phyloP scores from a whole-genome alignment of 306 rosid genomes.

The Ochetophila trinervis region DNA sequence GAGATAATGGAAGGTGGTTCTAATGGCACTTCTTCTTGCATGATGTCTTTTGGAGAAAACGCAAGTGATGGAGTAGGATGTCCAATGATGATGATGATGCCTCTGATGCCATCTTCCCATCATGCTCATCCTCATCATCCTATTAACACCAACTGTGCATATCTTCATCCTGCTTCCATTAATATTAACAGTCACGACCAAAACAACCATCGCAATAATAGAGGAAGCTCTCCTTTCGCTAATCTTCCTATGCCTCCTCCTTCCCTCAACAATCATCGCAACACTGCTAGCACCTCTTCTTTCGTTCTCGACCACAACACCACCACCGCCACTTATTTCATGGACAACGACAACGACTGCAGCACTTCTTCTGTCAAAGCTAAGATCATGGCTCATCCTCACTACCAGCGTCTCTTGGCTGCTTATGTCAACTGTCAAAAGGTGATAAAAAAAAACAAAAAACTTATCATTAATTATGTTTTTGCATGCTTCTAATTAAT shows the following conservation, averaged over 20 bases:
- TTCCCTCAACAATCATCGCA: constrained; percentile 29
- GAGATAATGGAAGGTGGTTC: constrained; percentile 54
- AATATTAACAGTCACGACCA: constrained; percentile 6
- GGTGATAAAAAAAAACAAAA: constrained; percentile 36
- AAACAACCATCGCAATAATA: no score
- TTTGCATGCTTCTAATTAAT: constrained; percentile 5
- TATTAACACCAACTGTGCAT: constrained; percentile 28
- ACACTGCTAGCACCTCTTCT: constrained; percentile 31
- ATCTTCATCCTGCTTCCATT: constrained; percentile 28
- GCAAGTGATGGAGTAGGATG: constrained; percentile 42
- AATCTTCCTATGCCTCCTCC: constrained; percentile 11
- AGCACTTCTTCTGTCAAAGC: constrained; percentile 54
- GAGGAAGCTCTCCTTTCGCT: constrained; percentile 19
- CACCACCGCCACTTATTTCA: constrained; percentile 39
- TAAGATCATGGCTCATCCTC: constrained; percentile 97
- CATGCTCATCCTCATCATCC: constrained; percentile 31
- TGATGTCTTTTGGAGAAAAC: constrained; percentile 69
- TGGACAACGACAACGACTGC: constrained; percentile 44
- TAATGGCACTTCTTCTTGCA: constrained; percentile 40
- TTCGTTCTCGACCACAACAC: constrained; percentile 27
- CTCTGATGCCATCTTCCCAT: constrained; percentile 54
- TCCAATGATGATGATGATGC: constrained; percentile 73
- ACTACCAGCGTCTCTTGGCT: constrained; percentile 84
- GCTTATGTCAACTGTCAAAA: constrained; percentile 92
- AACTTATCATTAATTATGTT: no score